Evolutionary conservation across 2,329 filamentous ascomycete genomes (phyloP).

Genomic region (Claviceps monticola): DNA sequence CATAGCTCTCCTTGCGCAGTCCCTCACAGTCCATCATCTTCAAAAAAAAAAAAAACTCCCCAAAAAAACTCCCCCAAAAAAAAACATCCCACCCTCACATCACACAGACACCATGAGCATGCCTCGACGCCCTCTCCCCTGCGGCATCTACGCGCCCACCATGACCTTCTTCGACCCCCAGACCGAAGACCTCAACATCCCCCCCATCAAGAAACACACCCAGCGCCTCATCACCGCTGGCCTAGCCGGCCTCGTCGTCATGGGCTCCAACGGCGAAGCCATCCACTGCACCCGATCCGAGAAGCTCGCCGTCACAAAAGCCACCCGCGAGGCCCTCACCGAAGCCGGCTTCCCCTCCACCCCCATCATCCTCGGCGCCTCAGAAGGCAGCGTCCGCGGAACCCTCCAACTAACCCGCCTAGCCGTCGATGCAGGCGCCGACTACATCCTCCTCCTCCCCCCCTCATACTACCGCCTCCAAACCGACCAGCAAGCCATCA

Average conservation of each 20-base stretch:
- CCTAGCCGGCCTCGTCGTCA: constrained; percentile 67
- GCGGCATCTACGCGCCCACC: constrained; percentile 76
- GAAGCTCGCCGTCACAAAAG: constrained; percentile 59
- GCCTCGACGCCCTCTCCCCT: constrained; percentile 37
- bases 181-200: constrained; percentile 73
- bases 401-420: constrained; percentile 64
- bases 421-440: constrained; percentile 54
- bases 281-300: constrained; percentile 71
- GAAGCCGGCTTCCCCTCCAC: constrained; percentile 61
- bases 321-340: constrained; percentile 70
- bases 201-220: constrained; percentile 66
- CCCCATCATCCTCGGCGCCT: constrained; percentile 73
- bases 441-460: constrained; percentile 67
- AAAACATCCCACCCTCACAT: not conserved
- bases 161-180: constrained; percentile 82
- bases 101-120: not conserved
- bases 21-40: not conserved
- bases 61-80: too few species aligned
- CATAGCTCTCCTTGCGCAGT: not conserved
- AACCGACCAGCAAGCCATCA: constrained; percentile 59
- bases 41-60: not conserved
- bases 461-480: constrained; percentile 72
- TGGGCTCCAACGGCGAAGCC: constrained; percentile 86
- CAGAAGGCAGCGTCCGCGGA: constrained; percentile 66
- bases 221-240: constrained; percentile 64